phyloP scores from a whole-genome alignment of 805 yeast genomes.

The Kluyveromyces lactis region DNA sequence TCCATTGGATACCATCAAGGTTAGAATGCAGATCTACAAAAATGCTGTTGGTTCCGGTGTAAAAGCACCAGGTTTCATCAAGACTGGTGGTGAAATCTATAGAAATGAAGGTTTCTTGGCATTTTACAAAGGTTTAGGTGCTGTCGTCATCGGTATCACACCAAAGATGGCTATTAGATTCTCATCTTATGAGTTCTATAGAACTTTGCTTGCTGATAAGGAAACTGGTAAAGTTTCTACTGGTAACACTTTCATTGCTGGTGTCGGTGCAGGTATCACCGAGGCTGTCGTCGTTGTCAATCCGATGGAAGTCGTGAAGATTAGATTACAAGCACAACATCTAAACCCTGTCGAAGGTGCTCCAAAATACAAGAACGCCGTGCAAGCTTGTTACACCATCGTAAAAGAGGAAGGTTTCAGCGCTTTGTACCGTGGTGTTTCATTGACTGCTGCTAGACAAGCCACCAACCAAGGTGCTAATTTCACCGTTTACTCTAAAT shows the following conservation, averaged over 20 bases:
- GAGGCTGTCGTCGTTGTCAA: constrained; percentile 93
- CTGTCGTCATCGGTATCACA: constrained; percentile 93
- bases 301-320: constrained; percentile 96
- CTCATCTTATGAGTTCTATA: constrained; percentile 86
- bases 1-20: constrained; percentile 96
- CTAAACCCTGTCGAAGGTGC: constrained; percentile 30
- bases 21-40: constrained; percentile 87
- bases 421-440: constrained; percentile 88
- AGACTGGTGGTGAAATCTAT: constrained; percentile 73
- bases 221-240: constrained; percentile 63
- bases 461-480: constrained; percentile 98
- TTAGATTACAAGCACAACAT: constrained; percentile 91
- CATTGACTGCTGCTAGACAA: constrained; percentile 94
- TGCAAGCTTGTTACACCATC: constrained; percentile 79
- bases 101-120: constrained; percentile 77
- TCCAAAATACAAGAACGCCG: constrained; percentile 87
- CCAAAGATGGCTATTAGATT: constrained; percentile 98
- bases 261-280: constrained; percentile 95
- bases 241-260: constrained; percentile 74
- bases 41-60: constrained; percentile 45
- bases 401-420: constrained; percentile 85
- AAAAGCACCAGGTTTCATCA: constrained; percentile 78
- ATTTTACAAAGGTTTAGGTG: constrained; percentile 91
- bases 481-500: constrained; percentile 86
- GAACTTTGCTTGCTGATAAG: constrained; percentile 52